phyloP scores from a whole-genome alignment of 352 stramenopile genomes.

The Globisporangium splendens region DNA sequence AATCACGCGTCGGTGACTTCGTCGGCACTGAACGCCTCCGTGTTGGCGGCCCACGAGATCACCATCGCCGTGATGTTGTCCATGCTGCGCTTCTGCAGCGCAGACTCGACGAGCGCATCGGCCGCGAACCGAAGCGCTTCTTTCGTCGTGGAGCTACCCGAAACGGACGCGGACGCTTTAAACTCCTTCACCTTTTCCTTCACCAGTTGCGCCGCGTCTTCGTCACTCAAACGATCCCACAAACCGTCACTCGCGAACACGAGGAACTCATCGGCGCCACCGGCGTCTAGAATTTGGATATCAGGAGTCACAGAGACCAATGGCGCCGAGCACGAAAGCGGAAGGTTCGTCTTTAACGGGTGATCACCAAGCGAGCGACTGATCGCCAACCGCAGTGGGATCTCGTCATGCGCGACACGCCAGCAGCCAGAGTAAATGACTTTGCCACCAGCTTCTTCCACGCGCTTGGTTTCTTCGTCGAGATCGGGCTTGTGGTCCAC shows the following conservation, averaged over 20 bases:
- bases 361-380: slow-evolving; percentile 79
- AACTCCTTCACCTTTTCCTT: slow-evolving; percentile 53
- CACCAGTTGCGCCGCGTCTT: slow-evolving; percentile 58
- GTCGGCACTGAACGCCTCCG: slow-evolving; percentile 14
- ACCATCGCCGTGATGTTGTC: slow-evolving; percentile 85
- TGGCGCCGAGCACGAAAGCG: slow-evolving; percentile 50
- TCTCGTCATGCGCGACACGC: slow-evolving; percentile 75
- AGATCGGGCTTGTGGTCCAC: slow-evolving; percentile 79
- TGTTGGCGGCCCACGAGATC: slow-evolving; percentile 38
- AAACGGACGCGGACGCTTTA: slow-evolving; percentile 11
- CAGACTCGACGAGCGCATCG: slow-evolving; percentile 61
- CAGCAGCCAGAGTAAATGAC: slow-evolving; percentile 81
- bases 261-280: slow-evolving; percentile 46
- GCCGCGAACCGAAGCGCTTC: slow-evolving; percentile 56
- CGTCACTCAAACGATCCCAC: slow-evolving; percentile 73
- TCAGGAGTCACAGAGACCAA: slow-evolving; percentile 72
- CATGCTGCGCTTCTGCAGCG: slow-evolving; percentile 65
- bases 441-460: slow-evolving; percentile 66
- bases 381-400: slow-evolving; percentile 67
- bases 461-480: slow-evolving; percentile 50
- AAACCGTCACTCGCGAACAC: slow-evolving; percentile 78
- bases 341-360: slow-evolving; percentile 66
- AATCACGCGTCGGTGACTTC: slow-evolving; percentile 14
- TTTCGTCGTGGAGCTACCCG: slow-evolving; percentile 24
- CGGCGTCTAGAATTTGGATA: slow-evolving; percentile 63